phyloP scores from a whole-genome alignment of 2,329 filamentous ascomycete species.

The Mycosphaerella sp. region DNA sequence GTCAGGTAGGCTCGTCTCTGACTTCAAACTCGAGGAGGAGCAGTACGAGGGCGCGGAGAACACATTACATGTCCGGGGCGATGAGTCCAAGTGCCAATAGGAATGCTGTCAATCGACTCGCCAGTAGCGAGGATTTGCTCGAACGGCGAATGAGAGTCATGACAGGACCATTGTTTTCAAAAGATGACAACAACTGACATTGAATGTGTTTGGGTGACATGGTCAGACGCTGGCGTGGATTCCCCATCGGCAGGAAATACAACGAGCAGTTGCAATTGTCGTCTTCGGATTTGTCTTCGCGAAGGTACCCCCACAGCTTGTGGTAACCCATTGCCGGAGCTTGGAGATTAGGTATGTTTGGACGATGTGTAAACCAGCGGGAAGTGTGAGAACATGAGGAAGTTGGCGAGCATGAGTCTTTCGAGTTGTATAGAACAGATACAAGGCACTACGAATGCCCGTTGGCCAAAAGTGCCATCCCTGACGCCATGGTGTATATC shows the following conservation, averaged over 20 bases:
- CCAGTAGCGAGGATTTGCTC: slow-evolving; percentile 43
- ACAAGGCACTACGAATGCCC: neutral
- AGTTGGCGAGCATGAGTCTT: neutral
- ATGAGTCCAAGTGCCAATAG: slow-evolving; percentile 29
- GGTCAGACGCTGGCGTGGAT: too few species aligned
- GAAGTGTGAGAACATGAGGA: too few species aligned
- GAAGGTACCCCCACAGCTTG: too few species aligned
- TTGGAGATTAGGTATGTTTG: too few species aligned
- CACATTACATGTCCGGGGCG: slow-evolving; percentile 24
- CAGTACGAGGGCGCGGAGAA: slow-evolving; percentile 23
- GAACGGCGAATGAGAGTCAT: slow-evolving; percentile 45
- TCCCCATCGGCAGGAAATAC: too few species aligned
- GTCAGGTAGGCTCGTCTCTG: slow-evolving; percentile 9
- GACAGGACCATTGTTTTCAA: slow-evolving; percentile 25
- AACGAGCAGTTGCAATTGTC: too few species aligned
- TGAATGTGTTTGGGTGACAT: too few species aligned
- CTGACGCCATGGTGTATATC: slow-evolving; percentile 3
- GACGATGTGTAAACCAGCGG: too few species aligned
- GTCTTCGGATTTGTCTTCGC: too few species aligned
- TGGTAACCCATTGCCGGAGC: too few species aligned
- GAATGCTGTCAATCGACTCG: slow-evolving; percentile 39
- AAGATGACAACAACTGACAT: neutral
- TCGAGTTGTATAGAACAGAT: slow-evolving; percentile 8
- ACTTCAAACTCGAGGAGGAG: slow-evolving; percentile 23
- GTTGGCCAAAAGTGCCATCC: neutral